A percentile compares a stretch with the other conserved stretches of the same genome.
Evolutionary conservation across 2,329 filamentous ascomycete genomes (phyloP).

Genomic region (Didymella lethalis): DNA sequence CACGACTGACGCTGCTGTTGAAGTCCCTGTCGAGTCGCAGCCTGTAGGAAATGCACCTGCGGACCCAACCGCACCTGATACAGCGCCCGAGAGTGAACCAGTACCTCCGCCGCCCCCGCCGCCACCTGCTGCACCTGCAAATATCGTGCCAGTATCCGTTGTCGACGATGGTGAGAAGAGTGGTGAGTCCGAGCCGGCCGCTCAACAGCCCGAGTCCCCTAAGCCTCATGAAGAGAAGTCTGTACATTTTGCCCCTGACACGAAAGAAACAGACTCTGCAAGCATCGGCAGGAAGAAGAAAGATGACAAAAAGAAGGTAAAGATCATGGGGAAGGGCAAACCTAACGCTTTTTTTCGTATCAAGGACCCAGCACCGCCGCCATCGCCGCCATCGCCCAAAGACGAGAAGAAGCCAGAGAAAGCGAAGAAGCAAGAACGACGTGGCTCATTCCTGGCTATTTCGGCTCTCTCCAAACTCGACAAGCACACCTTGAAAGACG

Average conservation of each 20-base stretch:
- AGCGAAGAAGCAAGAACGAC: slow-evolving; percentile 37
- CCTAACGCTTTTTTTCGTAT: slow-evolving; percentile 45
- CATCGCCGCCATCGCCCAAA: slow-evolving; percentile 34
- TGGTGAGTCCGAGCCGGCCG: slow-evolving; percentile 50
- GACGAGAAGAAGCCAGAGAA: slow-evolving; percentile 41
- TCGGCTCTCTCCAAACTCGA: slow-evolving; percentile 24
- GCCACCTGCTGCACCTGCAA: slow-evolving; percentile 16
- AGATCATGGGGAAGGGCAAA: slow-evolving; percentile 39
- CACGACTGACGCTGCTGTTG: slow-evolving; percentile 2
- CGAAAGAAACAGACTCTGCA: slow-evolving; percentile 47
- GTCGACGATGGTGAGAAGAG: slow-evolving; percentile 40
- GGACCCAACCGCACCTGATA: background rate
- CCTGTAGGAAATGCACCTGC: slow-evolving; percentile 7
- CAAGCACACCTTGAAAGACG: slow-evolving; percentile 25
- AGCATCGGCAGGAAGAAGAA: slow-evolving; percentile 41
- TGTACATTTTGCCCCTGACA: slow-evolving; percentile 51
- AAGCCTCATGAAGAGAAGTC: slow-evolving; percentile 37
- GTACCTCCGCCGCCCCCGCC: slow-evolving; percentile 24
- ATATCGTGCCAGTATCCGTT: slow-evolving; percentile 24
- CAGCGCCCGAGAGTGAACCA: slow-evolving; percentile 17
- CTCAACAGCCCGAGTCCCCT: slow-evolving; percentile 45
- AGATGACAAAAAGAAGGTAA: slow-evolving; percentile 32
- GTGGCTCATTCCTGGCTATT: slow-evolving; percentile 29
- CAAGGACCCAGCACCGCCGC: slow-evolving; percentile 33
- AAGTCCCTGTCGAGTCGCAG: slow-evolving; percentile 3